These are phyloP conservation scores for Malbranchea zuffiana DNA, from an alignment of 2,329 filamentous ascomycete species.

Conservation along the genomic window DNA sequence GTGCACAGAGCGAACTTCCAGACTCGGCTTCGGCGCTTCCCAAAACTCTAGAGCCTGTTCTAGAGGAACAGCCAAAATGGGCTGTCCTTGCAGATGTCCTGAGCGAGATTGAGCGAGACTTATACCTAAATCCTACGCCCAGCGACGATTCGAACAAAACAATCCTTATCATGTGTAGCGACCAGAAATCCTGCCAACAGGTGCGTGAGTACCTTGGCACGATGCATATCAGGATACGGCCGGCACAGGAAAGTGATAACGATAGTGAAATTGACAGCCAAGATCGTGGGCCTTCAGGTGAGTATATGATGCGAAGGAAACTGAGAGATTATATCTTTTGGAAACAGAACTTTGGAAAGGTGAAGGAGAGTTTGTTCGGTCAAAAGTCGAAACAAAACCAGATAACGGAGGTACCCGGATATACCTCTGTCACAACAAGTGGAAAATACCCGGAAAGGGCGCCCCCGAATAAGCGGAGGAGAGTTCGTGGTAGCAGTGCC, in stretches of 20 bases:
- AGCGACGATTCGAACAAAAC: conserved; percentile 81
- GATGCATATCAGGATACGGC: conserved; percentile 60
- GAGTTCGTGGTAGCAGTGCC: conserved; percentile 65
- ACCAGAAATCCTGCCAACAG: conserved; percentile 74
- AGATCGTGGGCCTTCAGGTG: conserved; percentile 55
- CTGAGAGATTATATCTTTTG: conserved; percentile 78
- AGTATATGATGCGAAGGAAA: conserved; percentile 81
- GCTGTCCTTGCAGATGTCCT: conserved; percentile 74
- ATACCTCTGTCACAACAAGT: conserved; percentile 15
- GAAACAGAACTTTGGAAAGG: conserved; percentile 80
- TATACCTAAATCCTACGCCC: conserved; percentile 68
- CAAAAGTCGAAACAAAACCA: conserved; percentile 20
- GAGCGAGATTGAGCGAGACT: conserved; percentile 83
- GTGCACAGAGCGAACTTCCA: conserved; percentile 42
- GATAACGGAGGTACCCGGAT: conserved; percentile 16
- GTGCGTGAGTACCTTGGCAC: conserved; percentile 82
- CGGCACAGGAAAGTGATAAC: conserved; percentile 10
- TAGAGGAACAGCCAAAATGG: conserved; percentile 97
- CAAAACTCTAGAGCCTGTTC: conserved; percentile 61
- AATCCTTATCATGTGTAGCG: conserved; percentile 90
- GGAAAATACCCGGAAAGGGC: conserved; percentile 50
- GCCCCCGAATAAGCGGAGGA: conserved; percentile 74
- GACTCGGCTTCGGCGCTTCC: conserved; percentile 29
- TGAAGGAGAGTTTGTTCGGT: conserved; percentile 47
- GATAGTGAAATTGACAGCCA: conserved; percentile 19